Percentiles rank a stretch among this genome's conserved stretches.
Conservation (phyloP, 1,284 basidiomycete genomes). For the Coniophora puteana region DNA sequence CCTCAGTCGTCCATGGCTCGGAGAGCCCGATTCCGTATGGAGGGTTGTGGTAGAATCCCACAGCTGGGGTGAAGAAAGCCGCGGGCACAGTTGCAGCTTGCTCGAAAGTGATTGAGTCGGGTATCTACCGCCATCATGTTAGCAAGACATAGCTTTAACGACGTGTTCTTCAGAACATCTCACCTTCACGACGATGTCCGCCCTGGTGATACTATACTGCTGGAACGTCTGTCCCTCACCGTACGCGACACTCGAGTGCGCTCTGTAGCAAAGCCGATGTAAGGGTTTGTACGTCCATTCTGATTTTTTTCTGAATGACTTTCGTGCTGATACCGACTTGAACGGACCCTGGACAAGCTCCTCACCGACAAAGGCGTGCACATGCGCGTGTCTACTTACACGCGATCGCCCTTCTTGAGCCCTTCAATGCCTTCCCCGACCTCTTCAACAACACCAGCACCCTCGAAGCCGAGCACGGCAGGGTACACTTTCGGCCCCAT, state of each 20-base stretch:
- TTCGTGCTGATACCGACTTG: too few relatives aligned
- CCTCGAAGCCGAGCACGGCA: slow-evolving; percentile 52
- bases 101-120: slow-evolving; percentile 23
- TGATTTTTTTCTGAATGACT: too few relatives aligned
- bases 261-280: too few relatives aligned
- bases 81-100: slow-evolving; percentile 19
- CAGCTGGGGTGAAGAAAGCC: slow-evolving; percentile 10
- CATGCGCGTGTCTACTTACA: too few relatives aligned
- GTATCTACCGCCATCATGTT: slow-evolving; percentile 20
- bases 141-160: neutral
- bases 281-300: too few relatives aligned
- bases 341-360: too few relatives aligned
- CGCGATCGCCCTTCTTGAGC: slow-evolving; percentile 53
- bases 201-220: slow-evolving; percentile 36
- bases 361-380: too few relatives aligned
- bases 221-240: slow-evolving; percentile 39
- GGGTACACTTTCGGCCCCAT: slow-evolving; percentile 34
- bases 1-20: slow-evolving; percentile 18
- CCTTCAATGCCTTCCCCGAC: slow-evolving; percentile 48
- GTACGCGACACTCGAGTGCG: too few relatives aligned
- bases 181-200: slow-evolving; percentile 29
- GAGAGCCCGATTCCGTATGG: slow-evolving; percentile 18
- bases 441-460: slow-evolving; percentile 50
- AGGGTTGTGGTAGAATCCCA: slow-evolving; percentile 16
- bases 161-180: slow-evolving; percentile 5